These are phyloP conservation scores for Penicillium sp. DNA, from an alignment of 2,329 filamentous ascomycete genomes.

Conservation along the genomic window DNA sequence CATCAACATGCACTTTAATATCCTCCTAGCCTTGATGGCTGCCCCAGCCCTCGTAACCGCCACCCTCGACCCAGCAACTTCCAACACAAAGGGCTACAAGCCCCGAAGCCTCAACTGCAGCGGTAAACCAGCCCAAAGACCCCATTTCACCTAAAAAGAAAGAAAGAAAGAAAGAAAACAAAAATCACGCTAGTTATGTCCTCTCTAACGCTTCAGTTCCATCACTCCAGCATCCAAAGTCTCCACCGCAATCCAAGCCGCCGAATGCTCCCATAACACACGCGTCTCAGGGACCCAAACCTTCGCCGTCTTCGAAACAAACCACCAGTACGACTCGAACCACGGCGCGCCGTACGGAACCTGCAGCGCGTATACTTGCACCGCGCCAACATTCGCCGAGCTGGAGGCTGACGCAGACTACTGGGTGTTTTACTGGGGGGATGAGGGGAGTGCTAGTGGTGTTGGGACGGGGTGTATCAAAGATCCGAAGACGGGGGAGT, in stretches of 20 bases:
- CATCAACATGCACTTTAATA: slow-evolving; percentile 12
- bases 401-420: slow-evolving; percentile 38
- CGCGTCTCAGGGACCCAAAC: slow-evolving; percentile 37
- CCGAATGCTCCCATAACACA: slow-evolving; percentile 44
- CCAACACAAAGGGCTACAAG: slow-evolving; percentile 41
- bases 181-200: too few species aligned
- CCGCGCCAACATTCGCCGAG: slow-evolving; percentile 31
- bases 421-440: slow-evolving; percentile 48
- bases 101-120: slow-evolving; percentile 31
- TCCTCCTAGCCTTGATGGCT: slow-evolving; percentile 15
- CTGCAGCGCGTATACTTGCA: slow-evolving; percentile 47
- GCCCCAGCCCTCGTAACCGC: slow-evolving; percentile 19
- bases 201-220: neutral
- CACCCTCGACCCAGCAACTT: slow-evolving; percentile 37
- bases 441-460: slow-evolving; percentile 22
- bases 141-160: too few species aligned
- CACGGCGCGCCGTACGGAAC: slow-evolving; percentile 53
- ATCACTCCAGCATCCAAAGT: slow-evolving; percentile 21
- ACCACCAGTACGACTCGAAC: slow-evolving; percentile 48
- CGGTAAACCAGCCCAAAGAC: slow-evolving; percentile 18
- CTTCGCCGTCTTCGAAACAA: slow-evolving; percentile 42
- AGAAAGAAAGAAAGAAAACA: too few species aligned
- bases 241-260: slow-evolving; percentile 41
- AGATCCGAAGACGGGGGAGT: slow-evolving; percentile 40
- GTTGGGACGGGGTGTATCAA: slow-evolving; percentile 40